A percentile compares a stretch with the other conserved stretches of the same genome.
phyloP scores from a whole-genome alignment of 176 grass and related monocot genomes.

The Carex scoparia region DNA sequence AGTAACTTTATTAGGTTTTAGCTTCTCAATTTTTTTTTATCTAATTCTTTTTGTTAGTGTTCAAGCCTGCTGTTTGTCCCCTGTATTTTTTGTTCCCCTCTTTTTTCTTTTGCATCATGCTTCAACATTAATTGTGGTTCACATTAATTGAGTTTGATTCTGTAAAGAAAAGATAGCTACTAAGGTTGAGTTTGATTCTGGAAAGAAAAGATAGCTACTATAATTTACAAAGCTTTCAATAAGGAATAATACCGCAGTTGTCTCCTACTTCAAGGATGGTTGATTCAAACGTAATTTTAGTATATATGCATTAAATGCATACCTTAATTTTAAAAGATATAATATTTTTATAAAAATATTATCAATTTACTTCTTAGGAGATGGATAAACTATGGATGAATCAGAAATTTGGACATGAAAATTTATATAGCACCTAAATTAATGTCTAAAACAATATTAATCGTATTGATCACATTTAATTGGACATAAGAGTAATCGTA shows the following conservation, averaged over 20 bases:
- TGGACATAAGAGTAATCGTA: too few species aligned
- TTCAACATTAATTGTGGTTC: not conserved
- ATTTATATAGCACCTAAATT: too few species aligned
- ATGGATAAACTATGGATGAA: not conserved
- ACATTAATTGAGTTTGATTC: not conserved
- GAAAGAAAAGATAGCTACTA: not conserved
- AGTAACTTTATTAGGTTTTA: conserved; percentile 18
- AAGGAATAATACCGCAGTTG: too few species aligned
- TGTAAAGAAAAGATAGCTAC: not conserved
- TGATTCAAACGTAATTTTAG: not conserved
- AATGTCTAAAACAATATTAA: too few species aligned
- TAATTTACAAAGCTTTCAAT: too few species aligned
- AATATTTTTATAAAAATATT: not conserved
- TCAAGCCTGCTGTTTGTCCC: conserved; percentile 24
- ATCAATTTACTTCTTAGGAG: not conserved
- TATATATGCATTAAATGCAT: not conserved
- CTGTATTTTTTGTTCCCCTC: not conserved
- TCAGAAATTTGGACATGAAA: not conserved
- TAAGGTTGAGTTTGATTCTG: not conserved
- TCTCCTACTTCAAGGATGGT: not conserved
- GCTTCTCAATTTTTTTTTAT: conserved; percentile 3
- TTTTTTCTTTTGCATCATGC: not conserved
- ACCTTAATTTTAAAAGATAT: not conserved
- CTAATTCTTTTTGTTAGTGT: conserved; percentile 14
- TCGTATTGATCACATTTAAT: too few species aligned